Conservation (phyloP, 2,329 filamentous ascomycete species). For the Clonostachys sp. region DNA sequence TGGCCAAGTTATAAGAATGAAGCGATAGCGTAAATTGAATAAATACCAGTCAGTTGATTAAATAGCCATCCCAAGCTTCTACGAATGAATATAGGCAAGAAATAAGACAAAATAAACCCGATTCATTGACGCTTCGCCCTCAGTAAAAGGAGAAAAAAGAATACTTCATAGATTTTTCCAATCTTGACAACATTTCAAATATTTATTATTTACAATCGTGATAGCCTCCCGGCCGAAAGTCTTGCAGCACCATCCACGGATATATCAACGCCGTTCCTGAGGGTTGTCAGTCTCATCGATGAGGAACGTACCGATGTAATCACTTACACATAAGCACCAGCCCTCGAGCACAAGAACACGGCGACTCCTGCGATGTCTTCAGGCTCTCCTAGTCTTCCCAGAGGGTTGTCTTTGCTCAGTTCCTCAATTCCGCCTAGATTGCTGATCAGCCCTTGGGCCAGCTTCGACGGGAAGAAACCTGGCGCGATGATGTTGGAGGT, state of each 20-base stretch:
- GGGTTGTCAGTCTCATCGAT: constrained; percentile 1
- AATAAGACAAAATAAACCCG: not conserved
- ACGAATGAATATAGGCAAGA: not conserved
- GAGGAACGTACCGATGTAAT: not conserved
- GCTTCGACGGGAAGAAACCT: constrained; percentile 65
- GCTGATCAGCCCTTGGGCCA: constrained; percentile 62
- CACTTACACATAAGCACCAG: constrained; percentile 41
- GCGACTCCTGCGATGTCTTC: constrained; percentile 59
- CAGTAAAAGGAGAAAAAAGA: too few relatives aligned
- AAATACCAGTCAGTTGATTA: not conserved
- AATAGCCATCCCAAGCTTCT: too few relatives aligned
- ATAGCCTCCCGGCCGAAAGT: constrained; percentile 17
- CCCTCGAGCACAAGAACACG: constrained; percentile 50
- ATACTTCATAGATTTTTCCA: too few relatives aligned
- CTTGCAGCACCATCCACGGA: constrained; percentile 24
- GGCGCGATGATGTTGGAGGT: constrained; percentile 64
- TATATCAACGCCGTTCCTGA: constrained; percentile 28
- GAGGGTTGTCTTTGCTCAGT: constrained; percentile 45
- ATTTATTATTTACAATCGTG: constrained; percentile 11
- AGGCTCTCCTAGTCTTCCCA: constrained; percentile 47
- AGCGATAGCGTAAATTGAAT: not conserved
- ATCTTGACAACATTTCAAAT: too few relatives aligned
- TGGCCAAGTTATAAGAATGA: constrained; percentile 7
- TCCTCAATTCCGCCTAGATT: constrained; percentile 50
- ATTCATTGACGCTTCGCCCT: not conserved